Evolutionary conservation across 139 green algal species (phyloP).

Genomic region (Picochlorum sp.): DNA sequence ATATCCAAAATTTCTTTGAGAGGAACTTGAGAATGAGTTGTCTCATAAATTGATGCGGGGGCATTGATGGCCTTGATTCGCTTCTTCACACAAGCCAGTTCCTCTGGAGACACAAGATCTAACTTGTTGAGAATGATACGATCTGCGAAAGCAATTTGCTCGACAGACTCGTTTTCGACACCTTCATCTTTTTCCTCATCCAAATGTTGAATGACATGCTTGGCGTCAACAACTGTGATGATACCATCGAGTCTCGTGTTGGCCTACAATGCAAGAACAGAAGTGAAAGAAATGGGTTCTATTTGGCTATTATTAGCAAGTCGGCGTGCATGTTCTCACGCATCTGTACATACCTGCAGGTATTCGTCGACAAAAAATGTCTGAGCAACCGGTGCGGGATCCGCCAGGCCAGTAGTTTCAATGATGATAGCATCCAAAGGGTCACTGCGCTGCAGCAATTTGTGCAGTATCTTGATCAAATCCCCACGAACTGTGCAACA

Average conservation of each 20-base stretch:
- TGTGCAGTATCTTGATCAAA: conserved; percentile 70
- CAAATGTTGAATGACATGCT: conserved; percentile 71
- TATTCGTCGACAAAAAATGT: conserved; percentile 84
- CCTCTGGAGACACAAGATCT: conserved; percentile 39
- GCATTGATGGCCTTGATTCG: conserved; percentile 40
- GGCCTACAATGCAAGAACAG: conserved; percentile 17
- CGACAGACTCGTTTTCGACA: conserved; percentile 60
- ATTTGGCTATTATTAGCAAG: no score
- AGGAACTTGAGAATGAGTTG: conserved; percentile 32
- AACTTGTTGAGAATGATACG: conserved; percentile 85
- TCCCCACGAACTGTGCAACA: conserved; percentile 62
- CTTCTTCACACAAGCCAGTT: conserved; percentile 25
- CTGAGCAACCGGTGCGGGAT: conserved; percentile 77
- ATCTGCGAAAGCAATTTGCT: conserved; percentile 82
- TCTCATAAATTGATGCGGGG: conserved; percentile 42
- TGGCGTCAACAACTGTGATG: conserved; percentile 72
- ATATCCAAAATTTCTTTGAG: conserved; percentile 36
- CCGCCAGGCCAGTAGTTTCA: conserved; percentile 78
- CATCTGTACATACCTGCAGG: background rate
- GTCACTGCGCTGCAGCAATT: conserved; percentile 64
- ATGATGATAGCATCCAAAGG: conserved; percentile 82
- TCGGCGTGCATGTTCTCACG: background rate
- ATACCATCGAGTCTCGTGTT: conserved; percentile 45
- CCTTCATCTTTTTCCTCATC: conserved; percentile 74
- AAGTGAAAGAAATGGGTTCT: background rate